Base-by-base conservation (phyloP, 331 rosid genomes). In the Arachis monticola region DNA sequence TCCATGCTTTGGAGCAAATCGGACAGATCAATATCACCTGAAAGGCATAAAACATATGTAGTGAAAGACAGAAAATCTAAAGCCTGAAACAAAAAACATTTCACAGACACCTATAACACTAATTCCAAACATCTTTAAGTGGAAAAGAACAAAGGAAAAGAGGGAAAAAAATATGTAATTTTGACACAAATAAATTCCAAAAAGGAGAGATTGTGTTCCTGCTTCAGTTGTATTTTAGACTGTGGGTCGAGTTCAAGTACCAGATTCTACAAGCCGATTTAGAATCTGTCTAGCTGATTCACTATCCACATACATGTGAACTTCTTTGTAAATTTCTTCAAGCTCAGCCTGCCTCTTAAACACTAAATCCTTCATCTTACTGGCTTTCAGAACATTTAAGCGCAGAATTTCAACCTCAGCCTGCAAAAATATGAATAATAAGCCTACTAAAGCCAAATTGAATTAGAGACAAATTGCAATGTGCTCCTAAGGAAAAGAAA, bases 1-100 rank as follows among this genome's bases (percentile, higher is more conserved):
- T 93, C 97, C 96, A 91, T 87, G 80, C 88, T 86, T 57, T 88
- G 85, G 79, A 93, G 98, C 84, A 93, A 83, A 40, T 87, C 90
- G 42, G 91, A 83, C 63, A 88, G 77, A 78, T 83, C 84, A 14
- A 77, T 57, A 78, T 79, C 69, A 62, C 97, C 98, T 91, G 83
- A 12, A 69, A 78, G 72, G 65, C 58, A 87, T 73, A 67, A 73
- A 61, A 72, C 61, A 22, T 60, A 35, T 40, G 27, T 64, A 46
- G 14, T 72, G 31, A 35, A 52, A 70, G 11, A 53, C 61, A 72
- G 45, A n/a, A 61, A 60, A 51, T 10, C 6, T 52, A 74, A 57
- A 51, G 22, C 57, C n/a, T 4, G 3, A n/a, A 51, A 51, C 7
- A 68, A n/a, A 44, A 48, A 12, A 77, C 64, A 63, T 57, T 14